Percentiles rank a stretch among this genome's conserved stretches.
These are phyloP conservation scores for Metroxylon sagu DNA, from an alignment of 176 grass and related monocot genomes.

Conservation along the genomic window DNA sequence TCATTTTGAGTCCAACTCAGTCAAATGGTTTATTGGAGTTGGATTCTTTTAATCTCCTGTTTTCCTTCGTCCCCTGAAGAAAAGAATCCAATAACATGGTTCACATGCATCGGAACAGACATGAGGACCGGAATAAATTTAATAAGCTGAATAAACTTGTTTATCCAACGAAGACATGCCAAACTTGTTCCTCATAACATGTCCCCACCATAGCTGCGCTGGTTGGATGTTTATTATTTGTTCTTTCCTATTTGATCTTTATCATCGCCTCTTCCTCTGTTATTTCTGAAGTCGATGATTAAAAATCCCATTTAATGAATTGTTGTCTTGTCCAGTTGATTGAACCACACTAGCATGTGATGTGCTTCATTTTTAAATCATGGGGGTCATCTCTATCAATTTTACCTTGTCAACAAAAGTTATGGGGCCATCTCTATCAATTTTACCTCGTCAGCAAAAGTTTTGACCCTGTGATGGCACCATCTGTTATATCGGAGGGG, in stretches of 20 bases:
- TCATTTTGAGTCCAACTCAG: background rate
- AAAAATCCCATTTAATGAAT: background rate
- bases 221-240: background rate
- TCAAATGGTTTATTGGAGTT: background rate
- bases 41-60: background rate
- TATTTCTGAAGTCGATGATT: background rate
- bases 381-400: background rate
- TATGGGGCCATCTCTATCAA: background rate
- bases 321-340: background rate
- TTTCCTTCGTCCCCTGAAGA: background rate
- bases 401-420: background rate
- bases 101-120: background rate
- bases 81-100: background rate
- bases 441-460: background rate
- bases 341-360: constrained; percentile 1
- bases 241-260: background rate
- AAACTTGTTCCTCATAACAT: background rate
- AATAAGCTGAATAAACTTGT: too few relatives aligned
- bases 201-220: background rate
- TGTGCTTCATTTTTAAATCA: background rate
- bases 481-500: too few relatives aligned
- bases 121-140: background rate
- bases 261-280: background rate
- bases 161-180: too few relatives aligned
- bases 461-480: too few relatives aligned